These are phyloP conservation scores for Isochrysis galbana DNA, from an alignment of 78 protist species.

Conservation along the genomic window DNA sequence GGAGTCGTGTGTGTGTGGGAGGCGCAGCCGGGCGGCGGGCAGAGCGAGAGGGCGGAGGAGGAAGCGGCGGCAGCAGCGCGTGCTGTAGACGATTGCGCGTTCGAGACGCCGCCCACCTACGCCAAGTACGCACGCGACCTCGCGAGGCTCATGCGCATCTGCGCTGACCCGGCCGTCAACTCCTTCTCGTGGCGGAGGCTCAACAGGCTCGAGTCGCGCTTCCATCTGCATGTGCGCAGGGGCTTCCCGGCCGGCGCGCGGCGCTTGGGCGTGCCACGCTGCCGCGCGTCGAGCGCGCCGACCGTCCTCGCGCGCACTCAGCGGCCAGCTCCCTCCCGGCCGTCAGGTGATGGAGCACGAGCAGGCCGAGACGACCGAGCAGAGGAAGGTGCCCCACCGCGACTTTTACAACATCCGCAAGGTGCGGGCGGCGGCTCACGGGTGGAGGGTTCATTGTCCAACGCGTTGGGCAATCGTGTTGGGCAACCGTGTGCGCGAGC, in stretches of 20 bases:
- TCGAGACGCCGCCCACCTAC: neutral
- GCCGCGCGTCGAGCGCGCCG: too few species aligned
- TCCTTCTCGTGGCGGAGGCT: constrained; percentile 38
- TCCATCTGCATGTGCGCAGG: constrained; percentile 34
- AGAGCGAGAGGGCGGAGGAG: too few species aligned
- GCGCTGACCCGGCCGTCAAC: neutral
- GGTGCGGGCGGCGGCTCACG: neutral
- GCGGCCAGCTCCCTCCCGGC: neutral
- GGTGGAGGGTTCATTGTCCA: too few species aligned
- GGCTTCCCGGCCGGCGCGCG: too few species aligned
- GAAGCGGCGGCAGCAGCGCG: too few species aligned
- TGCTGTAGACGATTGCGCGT: neutral
- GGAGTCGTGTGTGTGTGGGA: too few species aligned
- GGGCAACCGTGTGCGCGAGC: too few species aligned
- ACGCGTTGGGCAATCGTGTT: too few species aligned
- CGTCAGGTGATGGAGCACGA: constrained; percentile 48
- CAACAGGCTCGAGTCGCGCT: constrained; percentile 11
- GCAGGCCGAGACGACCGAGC: constrained; percentile 20
- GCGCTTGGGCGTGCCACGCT: too few species aligned
- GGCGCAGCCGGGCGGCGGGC: too few species aligned
- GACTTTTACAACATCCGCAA: constrained; percentile 94
- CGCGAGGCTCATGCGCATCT: neutral
- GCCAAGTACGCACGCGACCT: neutral
- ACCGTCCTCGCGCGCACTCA: too few species aligned
- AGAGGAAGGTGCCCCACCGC: constrained; percentile 74